phyloP scores from a whole-genome alignment of 2,329 filamentous ascomycete genomes.

The Microcyclosporella mali region DNA sequence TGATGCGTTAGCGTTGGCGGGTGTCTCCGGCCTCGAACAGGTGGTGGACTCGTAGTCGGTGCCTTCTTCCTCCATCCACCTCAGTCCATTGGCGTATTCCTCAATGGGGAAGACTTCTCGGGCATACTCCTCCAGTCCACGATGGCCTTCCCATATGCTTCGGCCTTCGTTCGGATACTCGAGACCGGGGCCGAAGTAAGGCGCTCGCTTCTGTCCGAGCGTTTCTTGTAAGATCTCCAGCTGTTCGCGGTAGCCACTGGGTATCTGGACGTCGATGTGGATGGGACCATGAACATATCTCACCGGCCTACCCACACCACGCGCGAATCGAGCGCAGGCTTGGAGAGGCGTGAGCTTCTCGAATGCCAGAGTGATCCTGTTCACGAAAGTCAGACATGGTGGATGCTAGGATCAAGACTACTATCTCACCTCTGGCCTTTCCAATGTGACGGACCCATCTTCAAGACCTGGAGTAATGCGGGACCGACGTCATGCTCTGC shows the following conservation, averaged over 20 bases:
- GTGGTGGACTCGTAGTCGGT: conserved; percentile 9
- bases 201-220: conserved; percentile 53
- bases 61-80: conserved; percentile 69
- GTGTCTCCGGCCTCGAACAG: conserved; percentile 25
- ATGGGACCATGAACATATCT: conserved; percentile 73
- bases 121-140: conserved; percentile 89
- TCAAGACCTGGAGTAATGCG: conserved; percentile 87
- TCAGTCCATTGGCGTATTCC: conserved; percentile 86
- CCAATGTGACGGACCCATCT: conserved; percentile 84
- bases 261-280: conserved; percentile 78
- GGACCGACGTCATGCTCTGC: conserved; percentile 94
- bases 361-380: conserved; percentile 79
- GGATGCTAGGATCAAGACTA: background rate
- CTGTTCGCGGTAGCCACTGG: conserved; percentile 81
- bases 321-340: conserved; percentile 72
- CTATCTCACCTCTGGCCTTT: conserved; percentile 58
- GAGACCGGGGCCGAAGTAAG: conserved; percentile 57
- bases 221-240: conserved; percentile 60
- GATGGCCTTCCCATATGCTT: conserved; percentile 82
- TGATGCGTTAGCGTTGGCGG: conserved; percentile 12
- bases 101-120: conserved; percentile 90
- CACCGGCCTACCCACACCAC: conserved; percentile 70
- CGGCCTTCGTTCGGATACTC: conserved; percentile 66
- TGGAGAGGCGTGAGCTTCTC: conserved; percentile 79
- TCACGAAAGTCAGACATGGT: conserved; percentile 9